Base-by-base conservation (phyloP, 2,329 filamentous ascomycete species). In the Ophiostoma ulmi region DNA sequence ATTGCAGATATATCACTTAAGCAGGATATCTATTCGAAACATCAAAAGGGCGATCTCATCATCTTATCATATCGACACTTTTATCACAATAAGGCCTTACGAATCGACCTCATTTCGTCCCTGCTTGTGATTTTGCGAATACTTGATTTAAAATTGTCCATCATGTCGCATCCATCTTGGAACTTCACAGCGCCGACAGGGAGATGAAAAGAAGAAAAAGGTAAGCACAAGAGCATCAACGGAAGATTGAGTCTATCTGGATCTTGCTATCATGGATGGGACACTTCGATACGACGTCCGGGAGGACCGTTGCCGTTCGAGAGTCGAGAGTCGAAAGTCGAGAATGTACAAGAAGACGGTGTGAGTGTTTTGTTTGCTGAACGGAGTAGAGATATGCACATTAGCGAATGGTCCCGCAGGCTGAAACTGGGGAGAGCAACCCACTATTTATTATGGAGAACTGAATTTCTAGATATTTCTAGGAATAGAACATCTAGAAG, bases 401-500 rank as follows among this genome's bases (percentile, higher is more conserved):
- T 35, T 61, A 61, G 55, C 22, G 55, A 61, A 11, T 61, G 63
- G 63, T 13, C 63, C 63, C 63, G 11, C 63, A 22, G 20, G 63
- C 63, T 65, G 63, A 65, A 65, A 65, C 63, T 65, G 63, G 63
- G 63, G 63, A 65, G 63, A 65, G 7, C 35, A 36, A 14, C 6
- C 61, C 61, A 64, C 31, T 63, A 1, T 36, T 36, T 20, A 36
- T 63, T 36, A 36, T 36, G 58, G 58, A 7, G n/a, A 26, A 48
- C 38, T 10, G 13, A 1, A 11, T 10, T 39, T 10, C 38, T 39
- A 39, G 38, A 17, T 63, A 36, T 63, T 36, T 63, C 31, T 38
- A 38, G 61, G 31, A 64, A 64, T 64, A 64, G 61, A 64, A 64
- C 61, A 58, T 64, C 31, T 61, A 31, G 61, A 31, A 36, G 17